Percentiles rank a stretch among this genome's conserved stretches.
These are phyloP conservation scores for Wallacemonas sp. DNA, from an alignment of 208 protist species.

Conservation along the genomic window DNA sequence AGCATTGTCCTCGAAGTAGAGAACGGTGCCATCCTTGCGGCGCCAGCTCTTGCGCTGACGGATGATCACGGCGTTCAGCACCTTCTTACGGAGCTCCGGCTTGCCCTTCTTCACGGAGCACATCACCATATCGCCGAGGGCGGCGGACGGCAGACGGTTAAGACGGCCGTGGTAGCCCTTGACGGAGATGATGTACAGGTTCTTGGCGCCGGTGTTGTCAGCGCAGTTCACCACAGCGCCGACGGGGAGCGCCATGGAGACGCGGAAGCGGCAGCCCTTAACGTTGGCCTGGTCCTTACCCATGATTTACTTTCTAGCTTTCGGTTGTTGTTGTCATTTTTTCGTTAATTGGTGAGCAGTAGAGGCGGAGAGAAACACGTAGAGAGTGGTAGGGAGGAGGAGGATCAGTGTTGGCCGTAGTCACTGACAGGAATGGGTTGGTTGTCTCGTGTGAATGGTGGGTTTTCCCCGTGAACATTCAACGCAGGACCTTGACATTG, in stretches of 20 bases:
- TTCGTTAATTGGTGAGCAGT: no score
- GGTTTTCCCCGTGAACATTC: no score
- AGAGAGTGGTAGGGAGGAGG: not conserved
- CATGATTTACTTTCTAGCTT: constrained; percentile 58
- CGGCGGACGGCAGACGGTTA: constrained; percentile 98
- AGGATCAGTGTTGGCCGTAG: no score
- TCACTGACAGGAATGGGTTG: no score
- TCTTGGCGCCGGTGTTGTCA: constrained; percentile 99
- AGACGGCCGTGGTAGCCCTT: constrained; percentile 97
- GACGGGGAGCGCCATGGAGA: constrained; percentile 98
- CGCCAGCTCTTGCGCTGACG: constrained; percentile 99
- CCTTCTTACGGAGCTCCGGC: constrained; percentile 99
- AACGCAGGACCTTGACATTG: no score
- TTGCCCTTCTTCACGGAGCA: constrained; percentile 99
- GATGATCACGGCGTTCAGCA: constrained; percentile 97
- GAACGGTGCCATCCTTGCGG: constrained; percentile 97
- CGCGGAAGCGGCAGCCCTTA: constrained; percentile 98
- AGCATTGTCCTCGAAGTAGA: constrained; percentile 99
- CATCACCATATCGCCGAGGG: constrained; percentile 99
- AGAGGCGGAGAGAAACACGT: no score
- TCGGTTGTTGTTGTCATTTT: no score
- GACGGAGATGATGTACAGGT: constrained; percentile 99
- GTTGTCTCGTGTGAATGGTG: no score
- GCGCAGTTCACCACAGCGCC: constrained; percentile 99
- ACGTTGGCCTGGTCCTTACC: constrained; percentile 90